Conservation (phyloP, 2,329 filamentous ascomycete genomes). For the Trichophyton mentagrophytes region DNA sequence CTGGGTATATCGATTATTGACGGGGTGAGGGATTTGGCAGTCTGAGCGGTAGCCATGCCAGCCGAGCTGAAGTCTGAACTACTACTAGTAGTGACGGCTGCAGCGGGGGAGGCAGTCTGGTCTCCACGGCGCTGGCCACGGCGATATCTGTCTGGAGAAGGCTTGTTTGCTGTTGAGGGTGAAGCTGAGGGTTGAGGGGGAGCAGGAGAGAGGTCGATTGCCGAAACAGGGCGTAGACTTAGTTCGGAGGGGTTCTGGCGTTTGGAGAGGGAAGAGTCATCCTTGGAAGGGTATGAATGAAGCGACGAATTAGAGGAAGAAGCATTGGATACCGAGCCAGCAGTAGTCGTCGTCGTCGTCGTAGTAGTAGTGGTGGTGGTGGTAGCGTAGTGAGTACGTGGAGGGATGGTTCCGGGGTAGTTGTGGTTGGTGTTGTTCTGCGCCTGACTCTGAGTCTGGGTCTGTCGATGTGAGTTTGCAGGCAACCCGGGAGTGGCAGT, state of each 20-base stretch:
- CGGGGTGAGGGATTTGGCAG: neutral
- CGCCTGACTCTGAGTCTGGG: constrained; percentile 33
- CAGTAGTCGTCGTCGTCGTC: constrained; percentile 18
- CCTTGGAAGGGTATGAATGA: constrained; percentile 34
- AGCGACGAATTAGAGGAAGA: constrained; percentile 39
- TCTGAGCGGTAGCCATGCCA: constrained; percentile 1
- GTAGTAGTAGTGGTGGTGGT: no score
- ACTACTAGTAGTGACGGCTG: neutral
- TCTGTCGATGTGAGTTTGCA: constrained; percentile 42
- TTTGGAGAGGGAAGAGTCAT: constrained; percentile 35
- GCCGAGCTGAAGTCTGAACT: constrained; percentile 7
- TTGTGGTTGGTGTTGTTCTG: constrained; percentile 31
- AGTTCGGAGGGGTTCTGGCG: constrained; percentile 27
- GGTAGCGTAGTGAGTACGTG: constrained; percentile 28
- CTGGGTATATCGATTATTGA: neutral
- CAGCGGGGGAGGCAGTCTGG: constrained; percentile 3
- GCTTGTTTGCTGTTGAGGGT: constrained; percentile 49
- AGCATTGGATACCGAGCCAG: constrained; percentile 43
- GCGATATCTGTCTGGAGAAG: constrained; percentile 72
- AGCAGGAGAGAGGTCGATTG: constrained; percentile 39
- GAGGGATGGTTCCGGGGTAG: constrained; percentile 21
- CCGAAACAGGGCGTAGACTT: constrained; percentile 33
- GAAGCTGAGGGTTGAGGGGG: constrained; percentile 37
- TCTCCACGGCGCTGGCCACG: constrained; percentile 49
- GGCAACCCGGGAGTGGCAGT: constrained; percentile 53